Percentiles rank a stretch among this genome's conserved stretches.
These are phyloP conservation scores for Ramaria sp. DNA, from an alignment of 768 basidiomycete species.

Conservation along the genomic window DNA sequence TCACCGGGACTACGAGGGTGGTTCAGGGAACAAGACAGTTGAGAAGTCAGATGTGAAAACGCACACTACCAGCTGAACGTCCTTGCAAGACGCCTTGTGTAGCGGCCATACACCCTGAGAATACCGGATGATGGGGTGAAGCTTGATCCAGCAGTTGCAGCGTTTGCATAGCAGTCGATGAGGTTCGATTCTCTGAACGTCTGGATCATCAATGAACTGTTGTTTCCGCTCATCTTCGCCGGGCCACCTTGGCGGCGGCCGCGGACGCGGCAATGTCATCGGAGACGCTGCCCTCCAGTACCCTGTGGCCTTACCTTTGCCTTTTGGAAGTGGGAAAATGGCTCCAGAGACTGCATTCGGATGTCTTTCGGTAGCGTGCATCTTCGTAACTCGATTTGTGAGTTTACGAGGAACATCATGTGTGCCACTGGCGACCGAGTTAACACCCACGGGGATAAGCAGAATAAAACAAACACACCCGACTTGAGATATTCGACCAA, in stretches of 20 bases:
- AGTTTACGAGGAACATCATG: background rate
- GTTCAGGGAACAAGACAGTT: background rate
- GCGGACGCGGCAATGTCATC: background rate
- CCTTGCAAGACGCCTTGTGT: constrained; percentile 3
- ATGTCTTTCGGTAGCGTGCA: background rate
- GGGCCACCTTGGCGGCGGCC: constrained; percentile 5
- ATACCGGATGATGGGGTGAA: constrained; percentile 7
- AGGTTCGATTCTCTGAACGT: constrained; percentile 1
- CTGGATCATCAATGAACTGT: constrained; percentile 2
- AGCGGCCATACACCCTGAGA: constrained; percentile 6
- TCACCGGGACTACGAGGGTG: background rate
- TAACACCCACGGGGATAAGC: background rate
- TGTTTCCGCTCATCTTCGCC: constrained; percentile 9
- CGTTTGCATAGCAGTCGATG: constrained; percentile 5
- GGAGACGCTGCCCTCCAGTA: background rate
- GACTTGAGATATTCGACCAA: background rate
- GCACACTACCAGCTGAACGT: background rate
- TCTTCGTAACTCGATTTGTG: background rate
- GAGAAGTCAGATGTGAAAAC: background rate
- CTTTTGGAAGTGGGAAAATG: background rate
- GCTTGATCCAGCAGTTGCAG: constrained; percentile 6
- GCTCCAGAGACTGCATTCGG: background rate
- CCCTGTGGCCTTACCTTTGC: background rate
- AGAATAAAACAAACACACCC: background rate
- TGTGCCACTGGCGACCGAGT: background rate